These are phyloP conservation scores for Lupinus albus DNA, from an alignment of 306 rosid species.

Conservation along the genomic window DNA sequence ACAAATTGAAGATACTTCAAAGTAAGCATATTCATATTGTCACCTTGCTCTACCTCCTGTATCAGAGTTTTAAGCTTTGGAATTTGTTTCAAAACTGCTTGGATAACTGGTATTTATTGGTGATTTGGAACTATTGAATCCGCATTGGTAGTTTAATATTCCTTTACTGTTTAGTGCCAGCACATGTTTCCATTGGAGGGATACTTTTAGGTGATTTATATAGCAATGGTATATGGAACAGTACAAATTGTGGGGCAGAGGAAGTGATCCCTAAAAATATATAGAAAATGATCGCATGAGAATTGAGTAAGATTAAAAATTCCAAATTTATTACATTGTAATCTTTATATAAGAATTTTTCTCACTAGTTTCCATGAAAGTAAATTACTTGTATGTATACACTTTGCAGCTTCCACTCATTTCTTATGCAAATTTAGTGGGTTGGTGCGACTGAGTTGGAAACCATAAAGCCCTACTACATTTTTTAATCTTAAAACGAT, in stretches of 20 bases:
- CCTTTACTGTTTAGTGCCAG: not conserved
- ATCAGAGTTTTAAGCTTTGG: slow-evolving; percentile 29
- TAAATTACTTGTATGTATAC: no score
- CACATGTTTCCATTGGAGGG: slow-evolving; percentile 18
- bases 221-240: not conserved
- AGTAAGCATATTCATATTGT: slow-evolving; percentile 48
- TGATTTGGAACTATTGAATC: slow-evolving; percentile 22
- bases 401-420: not conserved
- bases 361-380: no score
- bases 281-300: no score
- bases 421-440: slow-evolving; percentile 12
- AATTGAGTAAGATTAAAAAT: no score
- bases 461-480: not conserved
- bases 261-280: no score
- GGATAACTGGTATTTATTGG: slow-evolving; percentile 43
- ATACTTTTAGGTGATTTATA: slow-evolving; percentile 11
- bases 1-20: slow-evolving; percentile 46
- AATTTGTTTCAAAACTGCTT: slow-evolving; percentile 34
- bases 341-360: no score
- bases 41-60: slow-evolving; percentile 17
- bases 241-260: no score
- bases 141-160: slow-evolving; percentile 8
- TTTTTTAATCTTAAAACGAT: slow-evolving; percentile 6
- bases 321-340: no score
- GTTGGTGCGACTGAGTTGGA: slow-evolving; percentile 10